Conservation (phyloP, 768 basidiomycete genomes). For the Hemileccinum rubropunctum region DNA sequence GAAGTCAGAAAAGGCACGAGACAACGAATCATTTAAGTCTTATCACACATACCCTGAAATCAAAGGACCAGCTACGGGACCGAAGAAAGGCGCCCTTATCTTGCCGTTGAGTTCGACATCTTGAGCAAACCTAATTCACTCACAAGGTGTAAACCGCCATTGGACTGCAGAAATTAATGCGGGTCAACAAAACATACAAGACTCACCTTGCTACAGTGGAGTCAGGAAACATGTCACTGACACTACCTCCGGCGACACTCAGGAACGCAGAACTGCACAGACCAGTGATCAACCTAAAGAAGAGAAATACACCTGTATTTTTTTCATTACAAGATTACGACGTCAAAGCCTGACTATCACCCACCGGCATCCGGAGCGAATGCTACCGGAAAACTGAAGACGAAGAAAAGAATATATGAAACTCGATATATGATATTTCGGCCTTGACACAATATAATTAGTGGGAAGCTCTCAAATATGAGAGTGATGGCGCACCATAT, state of each 20-base stretch:
- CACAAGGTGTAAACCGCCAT: conserved; percentile 54
- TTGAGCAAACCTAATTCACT: not conserved
- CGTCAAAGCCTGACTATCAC: not conserved
- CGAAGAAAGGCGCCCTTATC: conserved; percentile 48
- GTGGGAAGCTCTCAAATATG: not conserved
- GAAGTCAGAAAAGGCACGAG: not conserved
- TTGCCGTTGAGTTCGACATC: not conserved
- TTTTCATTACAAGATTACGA: not conserved
- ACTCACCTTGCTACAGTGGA: conserved; percentile 58
- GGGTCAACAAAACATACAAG: not conserved
- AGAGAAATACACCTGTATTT: conserved; percentile 51
- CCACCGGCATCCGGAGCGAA: conserved; percentile 66
- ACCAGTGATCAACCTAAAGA: conserved; percentile 59
- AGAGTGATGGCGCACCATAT: conserved; percentile 19
- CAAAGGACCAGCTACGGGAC: conserved; percentile 54
- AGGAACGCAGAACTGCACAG: conserved; percentile 57
- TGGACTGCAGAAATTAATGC: conserved; percentile 35
- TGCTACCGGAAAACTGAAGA: conserved; percentile 68
- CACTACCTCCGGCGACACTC: conserved; percentile 59
- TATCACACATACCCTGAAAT: conserved; percentile 50
- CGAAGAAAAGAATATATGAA: conserved; percentile 60
- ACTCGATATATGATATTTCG: conserved; percentile 59
- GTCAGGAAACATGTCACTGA: conserved; percentile 57
- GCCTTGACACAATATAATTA: conserved; percentile 37
- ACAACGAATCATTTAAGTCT: not conserved